Evolutionary conservation across 345 rosid species (phyloP).

Genomic region (Citrus medica): DNA sequence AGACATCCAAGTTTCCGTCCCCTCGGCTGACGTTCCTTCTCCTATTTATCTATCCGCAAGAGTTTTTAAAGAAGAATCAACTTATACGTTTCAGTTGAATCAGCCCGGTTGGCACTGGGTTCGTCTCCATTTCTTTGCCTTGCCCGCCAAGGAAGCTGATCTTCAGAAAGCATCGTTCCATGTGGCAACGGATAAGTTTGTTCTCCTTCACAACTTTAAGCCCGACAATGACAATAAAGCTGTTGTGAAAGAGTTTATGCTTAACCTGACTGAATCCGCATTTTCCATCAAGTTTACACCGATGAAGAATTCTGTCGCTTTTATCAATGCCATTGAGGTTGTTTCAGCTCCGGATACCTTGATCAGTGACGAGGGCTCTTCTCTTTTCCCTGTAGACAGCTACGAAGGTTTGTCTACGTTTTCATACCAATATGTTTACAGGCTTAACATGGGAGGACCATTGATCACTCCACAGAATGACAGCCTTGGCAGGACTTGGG

Average conservation of each 20-base stretch:
- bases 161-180: constrained; percentile 54
- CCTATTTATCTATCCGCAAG: constrained; percentile 56
- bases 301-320: constrained; percentile 55
- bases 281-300: constrained; percentile 52
- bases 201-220: constrained; percentile 61
- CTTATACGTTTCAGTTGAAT: constrained; percentile 43
- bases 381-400: constrained; percentile 48
- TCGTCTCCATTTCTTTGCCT: constrained; percentile 59
- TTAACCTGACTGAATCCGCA: constrained; percentile 45
- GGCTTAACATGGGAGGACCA: constrained; percentile 79
- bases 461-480: constrained; percentile 55
- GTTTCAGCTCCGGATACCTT: constrained; percentile 68
- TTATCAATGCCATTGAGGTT: constrained; percentile 69
- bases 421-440: constrained; percentile 52
- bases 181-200: constrained; percentile 51
- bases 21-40: constrained; percentile 47
- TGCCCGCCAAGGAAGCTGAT: constrained; percentile 40
- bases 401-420: constrained; percentile 40
- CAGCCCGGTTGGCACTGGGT: constrained; percentile 75
- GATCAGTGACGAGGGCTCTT: constrained; percentile 46
- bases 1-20: constrained; percentile 39
- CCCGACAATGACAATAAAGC: constrained; percentile 28
- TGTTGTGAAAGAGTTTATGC: constrained; percentile 55
- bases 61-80: constrained; percentile 52
- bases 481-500: constrained; percentile 57